Evolutionary conservation across 2,329 filamentous ascomycete genomes (phyloP).

Genomic region (Cucurbitaria berberidis): DNA sequence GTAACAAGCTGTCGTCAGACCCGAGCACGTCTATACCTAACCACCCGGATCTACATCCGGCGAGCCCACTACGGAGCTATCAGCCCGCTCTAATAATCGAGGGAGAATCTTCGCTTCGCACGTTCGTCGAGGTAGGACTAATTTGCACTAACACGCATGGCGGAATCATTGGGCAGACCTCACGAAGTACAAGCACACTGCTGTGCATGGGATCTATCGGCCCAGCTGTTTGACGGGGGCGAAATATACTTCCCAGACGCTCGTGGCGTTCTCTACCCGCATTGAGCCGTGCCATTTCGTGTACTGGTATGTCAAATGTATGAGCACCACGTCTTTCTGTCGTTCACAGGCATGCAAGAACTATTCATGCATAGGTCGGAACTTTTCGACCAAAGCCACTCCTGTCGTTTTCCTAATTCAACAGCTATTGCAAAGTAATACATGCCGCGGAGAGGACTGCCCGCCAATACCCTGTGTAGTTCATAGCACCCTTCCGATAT

Average conservation of each 20-base stretch:
- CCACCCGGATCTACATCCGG: slow-evolving; percentile 41
- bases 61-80: slow-evolving; percentile 24
- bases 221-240: slow-evolving; percentile 28
- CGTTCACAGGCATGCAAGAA: slow-evolving; percentile 9
- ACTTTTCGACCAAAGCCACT: slow-evolving; percentile 12
- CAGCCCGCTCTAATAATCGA: slow-evolving; percentile 20
- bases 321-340: slow-evolving; percentile 3
- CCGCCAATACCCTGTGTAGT: slow-evolving; percentile 25
- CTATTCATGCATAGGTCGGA: slow-evolving; percentile 10
- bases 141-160: slow-evolving; percentile 12
- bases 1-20: slow-evolving; percentile 14
- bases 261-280: slow-evolving; percentile 31
- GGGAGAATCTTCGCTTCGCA: slow-evolving; percentile 25
- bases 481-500: slow-evolving; percentile 27
- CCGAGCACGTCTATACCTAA: slow-evolving; percentile 21
- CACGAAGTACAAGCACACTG: slow-evolving; percentile 22
- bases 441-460: slow-evolving; percentile 24
- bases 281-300: slow-evolving; percentile 24
- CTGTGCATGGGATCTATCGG: slow-evolving; percentile 24
- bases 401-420: slow-evolving; percentile 12
- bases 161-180: slow-evolving; percentile 26
- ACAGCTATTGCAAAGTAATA: slow-evolving; percentile 23
- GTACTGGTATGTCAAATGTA: slow-evolving; percentile 5
- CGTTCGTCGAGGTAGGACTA: slow-evolving; percentile 12
- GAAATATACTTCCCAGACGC: slow-evolving; percentile 21